A percentile compares a stretch with the other conserved stretches of the same genome.
Conservation (phyloP, 208 protist species). For the Wallacemonas sp. region DNA sequence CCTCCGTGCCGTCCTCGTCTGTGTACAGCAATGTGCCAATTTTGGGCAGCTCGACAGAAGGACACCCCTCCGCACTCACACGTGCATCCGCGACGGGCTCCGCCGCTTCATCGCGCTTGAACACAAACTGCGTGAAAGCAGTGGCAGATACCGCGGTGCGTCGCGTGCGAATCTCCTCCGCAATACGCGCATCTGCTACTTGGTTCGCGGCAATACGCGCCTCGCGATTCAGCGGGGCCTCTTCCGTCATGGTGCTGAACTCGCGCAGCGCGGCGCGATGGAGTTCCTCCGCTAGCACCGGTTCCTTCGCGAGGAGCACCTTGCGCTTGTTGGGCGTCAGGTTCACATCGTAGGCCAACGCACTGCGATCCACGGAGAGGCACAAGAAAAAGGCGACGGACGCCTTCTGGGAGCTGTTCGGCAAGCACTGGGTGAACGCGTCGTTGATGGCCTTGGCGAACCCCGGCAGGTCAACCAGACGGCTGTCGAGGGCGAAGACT, state of each 20-base stretch:
- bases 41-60: slow-evolving; percentile 31
- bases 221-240: slow-evolving; percentile 41
- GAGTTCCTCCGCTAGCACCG: slow-evolving; percentile 39
- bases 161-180: slow-evolving; percentile 33
- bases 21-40: slow-evolving; percentile 46
- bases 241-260: slow-evolving; percentile 43
- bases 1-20: slow-evolving; percentile 6
- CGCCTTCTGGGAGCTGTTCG: slow-evolving; percentile 66
- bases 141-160: slow-evolving; percentile 70
- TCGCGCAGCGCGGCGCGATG: slow-evolving; percentile 42
- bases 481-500: slow-evolving; percentile 75
- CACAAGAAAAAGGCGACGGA: slow-evolving; percentile 77
- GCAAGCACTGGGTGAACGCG: slow-evolving; percentile 68
- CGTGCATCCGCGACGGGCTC: background rate
- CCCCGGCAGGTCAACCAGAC: slow-evolving; percentile 77
- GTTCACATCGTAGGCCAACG: slow-evolving; percentile 79
- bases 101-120: slow-evolving; percentile 24
- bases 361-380: slow-evolving; percentile 13
- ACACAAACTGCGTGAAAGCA: slow-evolving; percentile 63
- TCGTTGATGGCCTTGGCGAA: slow-evolving; percentile 73
- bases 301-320: slow-evolving; percentile 54
- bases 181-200: slow-evolving; percentile 27
- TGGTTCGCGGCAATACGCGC: slow-evolving; percentile 41
- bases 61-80: background rate
- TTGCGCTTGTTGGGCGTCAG: slow-evolving; percentile 78